Percentiles rank a stretch among this genome's conserved stretches.
phyloP scores from a whole-genome alignment of 202 grass and related monocot genomes.

The Eragrostis tef region DNA sequence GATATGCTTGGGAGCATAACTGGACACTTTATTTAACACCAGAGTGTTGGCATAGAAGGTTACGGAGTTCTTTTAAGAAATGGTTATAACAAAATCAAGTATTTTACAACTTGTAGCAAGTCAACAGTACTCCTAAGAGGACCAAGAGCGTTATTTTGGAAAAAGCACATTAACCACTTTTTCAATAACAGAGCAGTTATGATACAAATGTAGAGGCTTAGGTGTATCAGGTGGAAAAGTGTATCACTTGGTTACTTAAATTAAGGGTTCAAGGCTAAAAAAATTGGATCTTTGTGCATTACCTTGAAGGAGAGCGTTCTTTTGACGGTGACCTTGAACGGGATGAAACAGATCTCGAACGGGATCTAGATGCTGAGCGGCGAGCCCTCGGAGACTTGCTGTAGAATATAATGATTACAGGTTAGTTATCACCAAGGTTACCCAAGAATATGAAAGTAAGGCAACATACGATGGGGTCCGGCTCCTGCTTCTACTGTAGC shows the following conservation, averaged over 20 bases:
- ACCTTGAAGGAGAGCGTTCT: conserved; percentile 67
- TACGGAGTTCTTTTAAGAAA: conserved; percentile 7
- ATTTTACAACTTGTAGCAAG: not conserved
- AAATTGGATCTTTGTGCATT: conserved; percentile 11
- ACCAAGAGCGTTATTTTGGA: too few species aligned
- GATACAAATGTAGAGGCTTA: not conserved
- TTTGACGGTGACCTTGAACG: conserved; percentile 74
- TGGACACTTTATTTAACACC: conserved; percentile 1
- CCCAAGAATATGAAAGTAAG: conserved; percentile 10
- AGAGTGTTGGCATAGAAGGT: not conserved
- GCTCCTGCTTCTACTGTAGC: conserved; percentile 66
- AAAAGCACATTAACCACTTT: conserved; percentile 5
- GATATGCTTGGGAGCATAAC: conserved; percentile 7
- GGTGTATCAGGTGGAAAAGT: too few species aligned
- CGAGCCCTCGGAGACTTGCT: conserved; percentile 78
- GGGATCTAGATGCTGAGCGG: conserved; percentile 73
- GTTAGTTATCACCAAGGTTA: conserved; percentile 19
- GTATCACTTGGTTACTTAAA: not conserved
- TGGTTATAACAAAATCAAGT: not conserved
- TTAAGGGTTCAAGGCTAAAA: not conserved
- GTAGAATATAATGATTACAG: conserved; percentile 30
- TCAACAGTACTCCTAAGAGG: not conserved
- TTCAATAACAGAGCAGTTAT: conserved; percentile 3
- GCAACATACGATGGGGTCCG: conserved; percentile 61
- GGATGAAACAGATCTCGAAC: conserved; percentile 83